Evolutionary conservation across 148 eudicot species (phyloP).

Genomic region (Cornus suecica): DNA sequence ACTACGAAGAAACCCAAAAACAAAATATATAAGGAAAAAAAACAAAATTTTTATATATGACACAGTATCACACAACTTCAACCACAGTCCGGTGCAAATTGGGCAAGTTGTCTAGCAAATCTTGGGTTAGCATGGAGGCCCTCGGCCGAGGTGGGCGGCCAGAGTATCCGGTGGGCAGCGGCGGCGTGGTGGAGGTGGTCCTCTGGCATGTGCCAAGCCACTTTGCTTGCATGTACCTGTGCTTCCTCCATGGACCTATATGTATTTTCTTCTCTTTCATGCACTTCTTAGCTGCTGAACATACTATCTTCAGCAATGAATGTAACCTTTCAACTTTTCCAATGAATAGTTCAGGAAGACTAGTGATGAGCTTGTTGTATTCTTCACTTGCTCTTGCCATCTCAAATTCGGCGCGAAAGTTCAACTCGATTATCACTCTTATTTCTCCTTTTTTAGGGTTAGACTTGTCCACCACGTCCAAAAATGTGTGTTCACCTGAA

Average conservation of each 20-base stretch:
- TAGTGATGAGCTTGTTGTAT: conserved; percentile 56
- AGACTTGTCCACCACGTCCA: conserved; percentile 64
- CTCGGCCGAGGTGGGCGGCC: conserved; percentile 30
- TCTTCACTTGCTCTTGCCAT: conserved; percentile 83
- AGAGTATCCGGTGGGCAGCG: background rate
- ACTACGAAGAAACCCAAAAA: background rate
- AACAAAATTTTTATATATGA: background rate
- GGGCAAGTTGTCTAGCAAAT: conserved; percentile 39
- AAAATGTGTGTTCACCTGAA: conserved; percentile 77
- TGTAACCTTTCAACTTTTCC: conserved; percentile 73
- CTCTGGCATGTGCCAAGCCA: conserved; percentile 66
- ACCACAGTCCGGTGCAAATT: conserved; percentile 37
- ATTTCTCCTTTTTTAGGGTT: conserved; percentile 53
- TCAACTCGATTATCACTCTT: conserved; percentile 68
- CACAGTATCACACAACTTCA: conserved; percentile 35
- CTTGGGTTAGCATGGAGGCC: conserved; percentile 68
- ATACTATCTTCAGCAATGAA: conserved; percentile 53
- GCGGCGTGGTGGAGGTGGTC: conserved; percentile 3
- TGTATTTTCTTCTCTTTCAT: conserved; percentile 94
- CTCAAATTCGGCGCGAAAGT: conserved; percentile 76
- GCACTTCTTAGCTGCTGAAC: conserved; percentile 76
- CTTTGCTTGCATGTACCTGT: conserved; percentile 80
- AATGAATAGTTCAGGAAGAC: conserved; percentile 71
- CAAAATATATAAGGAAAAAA: no score
- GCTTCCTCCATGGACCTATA: conserved; percentile 92